Evolutionary conservation across 2,329 filamentous ascomycete genomes (phyloP).

Genomic region (Fusarium secorum): DNA sequence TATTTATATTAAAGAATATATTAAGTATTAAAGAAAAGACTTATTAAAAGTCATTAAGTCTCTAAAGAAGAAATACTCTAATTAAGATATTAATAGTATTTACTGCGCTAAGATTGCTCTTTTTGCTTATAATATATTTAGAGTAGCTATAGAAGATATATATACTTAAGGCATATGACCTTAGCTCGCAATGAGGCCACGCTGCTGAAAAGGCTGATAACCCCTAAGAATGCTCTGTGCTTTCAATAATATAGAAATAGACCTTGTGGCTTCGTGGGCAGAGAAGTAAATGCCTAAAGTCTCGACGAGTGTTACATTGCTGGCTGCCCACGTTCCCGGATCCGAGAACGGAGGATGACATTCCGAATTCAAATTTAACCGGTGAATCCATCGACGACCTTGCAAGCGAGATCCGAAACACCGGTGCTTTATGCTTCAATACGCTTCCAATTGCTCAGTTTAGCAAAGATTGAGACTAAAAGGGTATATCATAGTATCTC

Average conservation of each 20-base stretch:
- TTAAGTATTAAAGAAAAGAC: too few relatives aligned
- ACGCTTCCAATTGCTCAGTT: accelerated
- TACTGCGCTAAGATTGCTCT: too few relatives aligned
- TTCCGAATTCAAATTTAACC: neutral
- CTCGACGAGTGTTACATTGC: neutral
- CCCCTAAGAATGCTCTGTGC: too few relatives aligned
- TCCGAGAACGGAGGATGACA: neutral
- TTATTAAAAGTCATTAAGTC: too few relatives aligned
- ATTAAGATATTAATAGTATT: too few relatives aligned
- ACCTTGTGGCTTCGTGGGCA: neutral
- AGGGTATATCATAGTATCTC: accelerated
- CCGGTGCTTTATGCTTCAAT: accelerated
- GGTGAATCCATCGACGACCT: neutral
- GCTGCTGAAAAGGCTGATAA: too few relatives aligned
- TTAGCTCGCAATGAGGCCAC: too few relatives aligned
- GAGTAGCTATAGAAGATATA: too few relatives aligned
- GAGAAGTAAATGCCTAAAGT: neutral
- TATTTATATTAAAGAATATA: too few relatives aligned
- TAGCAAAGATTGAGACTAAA: accelerated
- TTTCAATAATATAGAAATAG: accelerated
- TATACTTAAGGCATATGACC: too few relatives aligned
- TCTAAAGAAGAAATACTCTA: too few relatives aligned
- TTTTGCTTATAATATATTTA: too few relatives aligned
- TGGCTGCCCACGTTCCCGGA: neutral
- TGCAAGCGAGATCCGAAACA: neutral